phyloP scores from a whole-genome alignment of 345 rosid genomes.

The Corchorus capsularis region DNA sequence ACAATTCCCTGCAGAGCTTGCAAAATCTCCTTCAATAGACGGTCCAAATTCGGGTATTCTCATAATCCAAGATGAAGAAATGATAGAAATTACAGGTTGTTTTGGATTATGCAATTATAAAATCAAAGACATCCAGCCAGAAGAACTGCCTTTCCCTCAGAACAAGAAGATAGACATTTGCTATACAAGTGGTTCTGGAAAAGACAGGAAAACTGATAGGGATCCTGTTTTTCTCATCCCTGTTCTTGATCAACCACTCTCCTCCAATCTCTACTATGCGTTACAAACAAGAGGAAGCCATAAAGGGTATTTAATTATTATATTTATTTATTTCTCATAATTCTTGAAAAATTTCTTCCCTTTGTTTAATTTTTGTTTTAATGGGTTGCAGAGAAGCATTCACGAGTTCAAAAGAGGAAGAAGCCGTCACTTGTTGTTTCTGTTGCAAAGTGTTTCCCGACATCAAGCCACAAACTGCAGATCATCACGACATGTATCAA shows the following conservation, averaged over 20 bases:
- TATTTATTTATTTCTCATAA: neutral
- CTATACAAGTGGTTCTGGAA: neutral
- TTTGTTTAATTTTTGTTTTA: neutral
- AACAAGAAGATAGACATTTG: slow-evolving; percentile 35
- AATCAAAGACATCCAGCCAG: slow-evolving; percentile 12
- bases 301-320: neutral
- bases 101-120: slow-evolving; percentile 30
- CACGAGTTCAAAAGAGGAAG: neutral
- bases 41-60: slow-evolving; percentile 51
- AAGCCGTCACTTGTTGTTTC: slow-evolving; percentile 22
- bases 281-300: neutral
- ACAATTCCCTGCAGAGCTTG: slow-evolving; percentile 30
- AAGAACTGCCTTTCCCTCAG: slow-evolving; percentile 49
- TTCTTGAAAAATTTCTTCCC: neutral
- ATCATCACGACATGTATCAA: slow-evolving; percentile 35
- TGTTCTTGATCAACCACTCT: slow-evolving; percentile 42
- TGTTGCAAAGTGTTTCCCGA: slow-evolving; percentile 22
- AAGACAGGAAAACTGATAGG: neutral
- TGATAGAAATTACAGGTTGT: slow-evolving; percentile 28
- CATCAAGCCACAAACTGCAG: slow-evolving; percentile 30
- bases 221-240: slow-evolving; percentile 38
- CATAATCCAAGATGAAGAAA: slow-evolving; percentile 50
- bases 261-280: slow-evolving; percentile 35
- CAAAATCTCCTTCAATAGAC: slow-evolving; percentile 29
- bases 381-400: neutral